Evolutionary conservation across 768 basidiomycete genomes (phyloP), one percentile per base, ranked within the genome.

Genomic region (Fistulinella prunicolor): DNA sequence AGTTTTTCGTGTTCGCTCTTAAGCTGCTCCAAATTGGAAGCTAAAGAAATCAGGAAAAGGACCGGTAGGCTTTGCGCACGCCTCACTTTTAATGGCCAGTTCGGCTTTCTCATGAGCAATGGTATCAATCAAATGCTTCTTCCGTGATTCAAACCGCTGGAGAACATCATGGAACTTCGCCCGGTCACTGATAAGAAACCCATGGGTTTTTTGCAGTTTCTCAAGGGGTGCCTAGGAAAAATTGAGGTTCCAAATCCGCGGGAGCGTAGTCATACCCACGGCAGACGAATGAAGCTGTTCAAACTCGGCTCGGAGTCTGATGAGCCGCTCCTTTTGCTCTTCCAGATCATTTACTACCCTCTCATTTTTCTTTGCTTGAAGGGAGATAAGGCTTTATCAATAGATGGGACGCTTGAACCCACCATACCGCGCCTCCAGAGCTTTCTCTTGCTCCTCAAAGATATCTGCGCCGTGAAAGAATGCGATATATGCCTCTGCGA

Each of bases 391-490:
- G 8, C 17, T 23, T 35, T 28, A 24, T 39, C 16, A 19, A 48
- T 34, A 45, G 19, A 35, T 23, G 44, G 34, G 3, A 29, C 3
- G 12, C 17, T 7, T 28, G 21, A 57, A 46, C 77, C 39, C 49
- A 93, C 92, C 80, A 67, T 92, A 94, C 50, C 86, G 81, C 23
- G 81, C 80, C 56, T 91, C 88, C 17, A 93, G 65, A 30, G 73
- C 73, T 55, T 80, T 77, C 43, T 89, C 85, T 43, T 83, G 81
- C 53, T 87, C 85, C 1, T 78, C 71, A 51, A 86, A 87, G 23
- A 81, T 74, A 55, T 90, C 89, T 9, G 76, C 74, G 4, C 80
- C 76, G 45, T 82, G 77, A 26, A 91, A 69, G 73, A 89, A 90
- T 5, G 76, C 58, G 6, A 76, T 71, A 56, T 92, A 92, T 1